phyloP scores from a whole-genome alignment of 1,284 basidiomycete genomes.

The Tylopilus orsonianus region DNA sequence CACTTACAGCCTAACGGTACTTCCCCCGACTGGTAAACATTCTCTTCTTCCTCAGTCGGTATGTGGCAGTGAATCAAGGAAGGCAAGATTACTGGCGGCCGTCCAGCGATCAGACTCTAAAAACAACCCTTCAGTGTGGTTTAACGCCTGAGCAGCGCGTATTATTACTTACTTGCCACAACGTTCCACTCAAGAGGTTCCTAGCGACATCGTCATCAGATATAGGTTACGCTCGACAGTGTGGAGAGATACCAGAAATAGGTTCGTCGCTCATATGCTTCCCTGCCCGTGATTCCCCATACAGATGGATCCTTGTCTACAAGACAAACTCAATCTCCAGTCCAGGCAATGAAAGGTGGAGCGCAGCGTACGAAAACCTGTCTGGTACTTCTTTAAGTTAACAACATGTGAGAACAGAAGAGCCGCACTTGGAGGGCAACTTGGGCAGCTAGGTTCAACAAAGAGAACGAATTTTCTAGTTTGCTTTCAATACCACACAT shows the following conservation, averaged over 20 bases:
- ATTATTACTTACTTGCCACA: slow-evolving; percentile 38
- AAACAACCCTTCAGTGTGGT: not conserved
- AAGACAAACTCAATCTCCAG: slow-evolving; percentile 5
- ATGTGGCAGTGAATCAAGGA: slow-evolving; percentile 43
- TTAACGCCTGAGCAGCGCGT: not conserved
- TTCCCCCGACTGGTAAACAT: slow-evolving; percentile 41
- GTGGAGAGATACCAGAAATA: slow-evolving; percentile 45
- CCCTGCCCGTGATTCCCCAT: slow-evolving; percentile 49
- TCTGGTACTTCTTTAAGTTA: slow-evolving; percentile 32
- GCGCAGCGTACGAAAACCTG: slow-evolving; percentile 45
- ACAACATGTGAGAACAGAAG: not conserved
- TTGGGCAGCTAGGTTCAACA: slow-evolving; percentile 48
- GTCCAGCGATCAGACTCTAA: slow-evolving; percentile 48
- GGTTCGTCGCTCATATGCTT: slow-evolving; percentile 51
- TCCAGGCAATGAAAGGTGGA: not conserved
- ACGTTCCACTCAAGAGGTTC: slow-evolving; percentile 43
- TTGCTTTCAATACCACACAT: slow-evolving; percentile 54
- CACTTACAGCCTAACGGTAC: slow-evolving; percentile 46
- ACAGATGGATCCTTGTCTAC: slow-evolving; percentile 54
- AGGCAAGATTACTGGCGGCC: slow-evolving; percentile 44
- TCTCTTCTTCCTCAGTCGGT: slow-evolving; percentile 46
- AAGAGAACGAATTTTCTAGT: slow-evolving; percentile 44
- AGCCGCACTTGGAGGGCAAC: slow-evolving; percentile 43
- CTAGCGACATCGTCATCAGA: not conserved
- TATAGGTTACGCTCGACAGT: not conserved